Evolutionary conservation across 2,329 filamentous ascomycete species (phyloP), one percentile per base, ranked within the genome.

Genomic region (Verticillium dahliae): DNA sequence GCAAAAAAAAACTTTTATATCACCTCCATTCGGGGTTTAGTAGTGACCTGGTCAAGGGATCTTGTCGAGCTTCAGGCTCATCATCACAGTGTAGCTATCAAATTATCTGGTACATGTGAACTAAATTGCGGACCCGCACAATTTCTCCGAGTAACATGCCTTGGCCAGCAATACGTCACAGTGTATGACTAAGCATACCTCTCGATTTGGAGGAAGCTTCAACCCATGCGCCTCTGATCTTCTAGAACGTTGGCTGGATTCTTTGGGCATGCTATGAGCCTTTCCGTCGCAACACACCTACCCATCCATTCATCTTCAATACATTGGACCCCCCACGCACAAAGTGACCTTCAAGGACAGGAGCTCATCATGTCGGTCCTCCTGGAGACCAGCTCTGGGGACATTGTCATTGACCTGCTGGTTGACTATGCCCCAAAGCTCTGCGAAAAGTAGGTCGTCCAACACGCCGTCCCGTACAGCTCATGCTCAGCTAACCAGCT

Each of bases 391-490:
- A 97, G 90, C 62, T 85, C 89, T 1, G 94, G 94, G 71, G 95
- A 99, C 75, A 90, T 99, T 71, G 94, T 97, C 66, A 92, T 98
- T 70, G 94, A 99, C 74, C 83, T 99, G 31, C 81, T 97, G 64
- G 87, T 95, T 59, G 91, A 96, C 68, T 90, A 94, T 72, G 91
- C 92, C 50, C 95, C 94, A 1, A 94, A 89, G 75, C 88, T 92
- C 68, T 98, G 94, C 81, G 90, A 97, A 78, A 99, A 98, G 92
- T 96, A 80, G 81, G 90, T 82, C 39, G 18, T 3, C 55, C 37
- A 58, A 62, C 63, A 37, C 45, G 6, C 18, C 37, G 41, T n/a
- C 15, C 33, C 27, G 38, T 37, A 41, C 58, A 55, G 60, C 56
- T 62, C 61, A 50, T 58, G 34, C 66, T 73, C 70, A 70, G 79